These are phyloP conservation scores for Arthroderma sp. DNA, from an alignment of 2,329 filamentous ascomycete species.

Conservation along the genomic window DNA sequence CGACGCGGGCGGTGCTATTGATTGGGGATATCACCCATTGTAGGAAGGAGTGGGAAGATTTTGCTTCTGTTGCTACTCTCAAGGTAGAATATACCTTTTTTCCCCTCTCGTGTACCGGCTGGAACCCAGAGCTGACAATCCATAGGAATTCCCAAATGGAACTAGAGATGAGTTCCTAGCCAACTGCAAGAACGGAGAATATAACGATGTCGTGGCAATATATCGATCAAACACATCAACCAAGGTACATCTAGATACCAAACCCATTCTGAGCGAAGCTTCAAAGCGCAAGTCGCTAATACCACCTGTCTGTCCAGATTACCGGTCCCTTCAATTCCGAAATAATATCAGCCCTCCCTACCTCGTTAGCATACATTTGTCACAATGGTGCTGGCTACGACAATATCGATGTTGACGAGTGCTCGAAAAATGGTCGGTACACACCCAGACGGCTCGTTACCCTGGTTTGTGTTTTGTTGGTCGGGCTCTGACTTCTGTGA, in stretches of 20 bases:
- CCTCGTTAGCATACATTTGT: constrained; percentile 36
- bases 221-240: constrained; percentile 48
- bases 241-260: constrained; percentile 19
- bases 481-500: not conserved
- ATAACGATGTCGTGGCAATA: constrained; percentile 42
- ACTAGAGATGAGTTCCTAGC: constrained; percentile 43
- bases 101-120: constrained; percentile 1
- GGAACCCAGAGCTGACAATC: not conserved
- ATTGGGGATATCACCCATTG: constrained; percentile 33
- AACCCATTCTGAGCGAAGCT: not conserved
- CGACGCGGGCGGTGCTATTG: constrained; percentile 28
- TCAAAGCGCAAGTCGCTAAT: not conserved
- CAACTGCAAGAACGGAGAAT: constrained; percentile 41
- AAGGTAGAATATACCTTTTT: constrained; percentile 20
- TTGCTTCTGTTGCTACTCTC: constrained; percentile 28
- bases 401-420: constrained; percentile 44
- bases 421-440: constrained; percentile 29
- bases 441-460: not conserved
- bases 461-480: not conserved
- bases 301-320: constrained; percentile 14
- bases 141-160: constrained; percentile 41
- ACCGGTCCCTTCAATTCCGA: constrained; percentile 38
- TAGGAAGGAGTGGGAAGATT: constrained; percentile 30
- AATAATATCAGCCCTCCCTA: constrained; percentile 33
- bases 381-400: constrained; percentile 49